A percentile compares a stretch with the other conserved stretches of the same genome.
Conservation (phyloP, 192 early-diverging fungal genomes). For the Backusella mclennaniae region DNA sequence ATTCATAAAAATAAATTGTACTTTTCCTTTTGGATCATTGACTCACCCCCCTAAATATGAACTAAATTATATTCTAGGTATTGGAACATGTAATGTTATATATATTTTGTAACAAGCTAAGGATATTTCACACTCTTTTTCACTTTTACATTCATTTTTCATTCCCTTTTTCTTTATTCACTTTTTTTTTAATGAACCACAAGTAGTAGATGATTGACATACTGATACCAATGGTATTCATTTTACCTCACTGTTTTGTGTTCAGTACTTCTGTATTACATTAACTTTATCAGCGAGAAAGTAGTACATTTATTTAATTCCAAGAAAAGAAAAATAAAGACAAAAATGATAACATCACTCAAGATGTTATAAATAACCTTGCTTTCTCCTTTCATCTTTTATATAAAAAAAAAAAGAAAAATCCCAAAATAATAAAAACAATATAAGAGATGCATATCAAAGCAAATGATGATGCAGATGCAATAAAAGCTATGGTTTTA, state of each 20-base stretch:
- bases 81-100: background rate
- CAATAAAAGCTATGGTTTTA: background rate
- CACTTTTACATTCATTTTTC: background rate
- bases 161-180: background rate
- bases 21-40: background rate
- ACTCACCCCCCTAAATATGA: background rate
- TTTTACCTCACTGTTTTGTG: background rate
- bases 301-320: background rate
- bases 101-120: background rate
- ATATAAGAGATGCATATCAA: background rate
- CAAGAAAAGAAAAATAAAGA: conserved; percentile 1
- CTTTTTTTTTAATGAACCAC: background rate
- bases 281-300: background rate
- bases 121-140: background rate
- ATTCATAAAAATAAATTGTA: background rate
- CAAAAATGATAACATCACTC: background rate
- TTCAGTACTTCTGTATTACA: conserved; percentile 6
- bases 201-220: background rate
- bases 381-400: background rate
- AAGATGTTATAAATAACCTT: background rate
- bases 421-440: background rate
- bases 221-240: background rate
- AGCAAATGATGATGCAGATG: background rate
- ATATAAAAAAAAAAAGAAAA: background rate
- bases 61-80: background rate